Evolutionary conservation across 441 rosid species (phyloP).

Genomic region (Manihot esculenta): DNA sequence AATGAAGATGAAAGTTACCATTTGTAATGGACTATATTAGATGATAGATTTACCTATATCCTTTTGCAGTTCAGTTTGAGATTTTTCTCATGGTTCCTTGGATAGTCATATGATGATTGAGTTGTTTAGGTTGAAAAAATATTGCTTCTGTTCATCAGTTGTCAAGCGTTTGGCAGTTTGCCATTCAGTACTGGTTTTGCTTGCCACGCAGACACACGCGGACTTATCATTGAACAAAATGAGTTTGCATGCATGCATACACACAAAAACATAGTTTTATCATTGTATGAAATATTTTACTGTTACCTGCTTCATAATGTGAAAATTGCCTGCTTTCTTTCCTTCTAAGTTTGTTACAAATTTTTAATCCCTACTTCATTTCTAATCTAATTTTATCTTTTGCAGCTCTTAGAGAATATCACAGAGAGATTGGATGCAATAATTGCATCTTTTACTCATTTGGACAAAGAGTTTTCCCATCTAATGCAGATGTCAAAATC

Average conservation of each 20-base stretch:
- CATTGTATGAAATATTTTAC: neutral
- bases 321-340: neutral
- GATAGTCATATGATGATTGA: neutral
- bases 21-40: neutral
- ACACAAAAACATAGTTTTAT: neutral
- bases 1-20: neutral
- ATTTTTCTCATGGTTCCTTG: neutral
- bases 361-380: conserved; percentile 6
- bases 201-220: neutral
- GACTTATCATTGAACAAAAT: neutral
- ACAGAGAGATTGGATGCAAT: conserved; percentile 79
- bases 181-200: neutral
- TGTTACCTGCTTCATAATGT: neutral
- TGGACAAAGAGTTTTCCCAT: conserved; percentile 86
- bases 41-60: too few species aligned
- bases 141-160: neutral
- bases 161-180: neutral
- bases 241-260: neutral
- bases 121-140: neutral
- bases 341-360: neutral
- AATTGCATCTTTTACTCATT: conserved; percentile 84
- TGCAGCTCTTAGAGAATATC: conserved; percentile 84
- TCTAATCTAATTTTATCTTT: conserved; percentile 23
- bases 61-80: neutral
- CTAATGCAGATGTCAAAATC: conserved; percentile 77